These are phyloP conservation scores for Larix sibirica DNA, from an alignment of 83 land plant species.

Conservation along the genomic window DNA sequence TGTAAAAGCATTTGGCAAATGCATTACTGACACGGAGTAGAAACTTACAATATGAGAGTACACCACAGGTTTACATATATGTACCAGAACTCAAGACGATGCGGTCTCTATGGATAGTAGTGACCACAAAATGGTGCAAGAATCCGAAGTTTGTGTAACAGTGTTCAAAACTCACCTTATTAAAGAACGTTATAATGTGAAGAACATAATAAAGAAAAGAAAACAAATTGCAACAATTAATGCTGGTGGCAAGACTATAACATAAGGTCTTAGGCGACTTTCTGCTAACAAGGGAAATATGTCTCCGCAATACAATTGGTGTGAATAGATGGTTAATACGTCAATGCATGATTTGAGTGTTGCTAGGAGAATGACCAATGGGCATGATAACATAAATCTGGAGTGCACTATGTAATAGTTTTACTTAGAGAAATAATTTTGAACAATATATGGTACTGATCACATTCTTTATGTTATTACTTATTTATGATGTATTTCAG, in stretches of 20 bases:
- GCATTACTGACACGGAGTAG: background rate
- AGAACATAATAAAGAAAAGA: background rate
- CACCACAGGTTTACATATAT: background rate
- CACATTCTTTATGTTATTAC: background rate
- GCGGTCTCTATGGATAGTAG: no score
- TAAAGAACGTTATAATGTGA: background rate
- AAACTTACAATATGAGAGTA: background rate
- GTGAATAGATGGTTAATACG: background rate
- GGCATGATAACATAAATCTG: no score
- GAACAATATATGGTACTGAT: background rate
- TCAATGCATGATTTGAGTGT: background rate
- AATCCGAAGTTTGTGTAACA: background rate
- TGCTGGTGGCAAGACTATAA: background rate
- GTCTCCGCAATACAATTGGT: background rate
- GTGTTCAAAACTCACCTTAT: background rate
- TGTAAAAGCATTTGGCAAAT: background rate
- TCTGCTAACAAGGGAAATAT: background rate
- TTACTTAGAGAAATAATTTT: background rate
- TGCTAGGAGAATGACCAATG: background rate
- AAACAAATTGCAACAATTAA: background rate
- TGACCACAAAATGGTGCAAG: constrained; percentile 3
- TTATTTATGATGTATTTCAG: background rate
- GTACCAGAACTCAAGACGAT: no score
- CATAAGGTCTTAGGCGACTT: background rate
- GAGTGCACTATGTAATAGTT: background rate